Base-by-base conservation (phyloP, 1,284 basidiomycete genomes). In the Cryptococcus neoformans region DNA sequence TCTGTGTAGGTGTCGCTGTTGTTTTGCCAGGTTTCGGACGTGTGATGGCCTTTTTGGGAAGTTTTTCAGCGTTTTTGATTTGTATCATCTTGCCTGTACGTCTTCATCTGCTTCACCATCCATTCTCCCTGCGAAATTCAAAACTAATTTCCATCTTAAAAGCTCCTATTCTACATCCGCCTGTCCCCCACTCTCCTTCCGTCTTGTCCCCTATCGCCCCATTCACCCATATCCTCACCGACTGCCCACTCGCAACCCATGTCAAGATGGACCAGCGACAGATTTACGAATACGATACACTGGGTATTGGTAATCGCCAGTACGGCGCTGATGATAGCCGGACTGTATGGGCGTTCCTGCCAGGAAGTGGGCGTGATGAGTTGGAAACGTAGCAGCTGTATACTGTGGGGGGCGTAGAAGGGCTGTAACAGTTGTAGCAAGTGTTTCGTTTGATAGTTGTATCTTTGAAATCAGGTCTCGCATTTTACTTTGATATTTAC, bases 31-130 rank as follows among this genome's bases (percentile, higher is more conserved):
- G 71, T 8, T 77, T 76, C 84, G 64, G 88, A 62, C 83, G 86
- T 21, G 83, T 93, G 72, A 94, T 97, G 90, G 89, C 89, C 11
- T 91, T 94, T 73, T 80, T 95, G 40, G 92, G 93, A 4, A 87
- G 87, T 37, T 93, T 92, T 74, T 85, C 88, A 40, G 88, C 91
- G 0, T 94, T 94, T 71, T 78, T 88, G 63, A 84, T 92, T 38
- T 90, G 88, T 65, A 85, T 91, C 47, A 87, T 92, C 65, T 85
- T 89, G 1, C 90, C 90, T 2, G 81, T 92, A 34, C 73, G 77
- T 63, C n/a, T 36, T 35, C 11, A 21, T 42, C 14, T 17, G n/a
- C 14, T 36, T 37, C 52, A 16, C 37, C 12, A 34, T 42, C 38
- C n/a, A 14, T 14, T n/a, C 34, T 45, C 44, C 44, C 44, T 17